Evolutionary conservation across 1,139 yeast genomes (phyloP), one percentile per base, ranked within the genome.

Genomic region (Kodamaea sp.): DNA sequence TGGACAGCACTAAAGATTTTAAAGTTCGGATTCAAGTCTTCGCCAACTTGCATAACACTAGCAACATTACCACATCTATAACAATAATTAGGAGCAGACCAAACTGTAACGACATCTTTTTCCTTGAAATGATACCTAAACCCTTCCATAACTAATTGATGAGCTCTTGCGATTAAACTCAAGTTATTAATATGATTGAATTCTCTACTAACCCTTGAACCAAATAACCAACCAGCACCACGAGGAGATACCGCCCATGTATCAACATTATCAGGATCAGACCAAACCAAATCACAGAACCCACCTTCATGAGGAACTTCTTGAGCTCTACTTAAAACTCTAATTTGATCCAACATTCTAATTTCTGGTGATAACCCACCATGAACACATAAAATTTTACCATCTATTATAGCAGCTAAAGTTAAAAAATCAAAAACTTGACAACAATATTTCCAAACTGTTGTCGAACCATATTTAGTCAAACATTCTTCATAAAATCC

Each of bases 241-340:
- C 98, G 77, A 20, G 97, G 97, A 33, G 95, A 84, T n/a, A 92
- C 95, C 10, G 96, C 96, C 98, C 98, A 92, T 15, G 95, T 87
- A 48, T 89, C 96, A 32, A 90, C 96, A 52, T 90, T 95, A 58
- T 92, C 98, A 3, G 98, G 98, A 58, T 92, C 98, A 24, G 95
- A 83, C 98, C 98, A 92, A 28, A 92, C 89, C 52, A 92, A 74
- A 61, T 92, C 98, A 58, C 97, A 92, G 63, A 92, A 92, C 3
- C 97, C 97, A 47, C 98, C 98, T 64, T 92, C 98, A 61, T 92
- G 98, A 2, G 98, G 98, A 39, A 92, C 97, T 63, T 92, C 98
- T 64, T 92, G 97, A n/a, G 97, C 97, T 55, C 98, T 76, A 40
- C 95, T 86, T 43, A 92, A 72, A 11, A 90, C 96, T 52, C 98